phyloP scores from a whole-genome alignment of 345 rosid species.

The Hirschfeldia incana region DNA sequence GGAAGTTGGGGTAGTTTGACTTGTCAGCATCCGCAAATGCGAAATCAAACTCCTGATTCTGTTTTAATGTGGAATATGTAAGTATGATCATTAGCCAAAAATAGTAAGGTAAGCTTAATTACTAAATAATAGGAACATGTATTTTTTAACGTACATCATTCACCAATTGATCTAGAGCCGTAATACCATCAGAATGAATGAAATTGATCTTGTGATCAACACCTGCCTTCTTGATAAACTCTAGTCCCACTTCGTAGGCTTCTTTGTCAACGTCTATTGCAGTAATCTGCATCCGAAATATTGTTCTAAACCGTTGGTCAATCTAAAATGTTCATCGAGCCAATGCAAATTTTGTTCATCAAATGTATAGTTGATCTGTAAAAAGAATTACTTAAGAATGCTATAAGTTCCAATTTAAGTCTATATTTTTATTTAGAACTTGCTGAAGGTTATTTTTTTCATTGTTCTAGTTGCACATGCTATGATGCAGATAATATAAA shows the following conservation, averaged over 20 bases:
- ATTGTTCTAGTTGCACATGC: not conserved
- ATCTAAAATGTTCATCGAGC: not conserved
- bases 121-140: conserved; percentile 16
- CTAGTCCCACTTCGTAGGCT: not conserved
- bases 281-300: not conserved
- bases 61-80: not conserved
- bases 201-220: not conserved
- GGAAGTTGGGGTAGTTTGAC: conserved; percentile 33
- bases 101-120: not conserved
- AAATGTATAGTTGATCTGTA: not conserved
- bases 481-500: not conserved
- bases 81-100: not conserved
- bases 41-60: conserved; percentile 45
- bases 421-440: not conserved
- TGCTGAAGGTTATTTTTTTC: not conserved
- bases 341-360: not conserved
- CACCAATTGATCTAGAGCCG: not conserved
- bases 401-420: not conserved
- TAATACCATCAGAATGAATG: not conserved
- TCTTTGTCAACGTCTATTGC: not conserved
- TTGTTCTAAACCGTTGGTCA: not conserved
- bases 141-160: not conserved
- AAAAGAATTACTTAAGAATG: not conserved
- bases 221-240: not conserved
- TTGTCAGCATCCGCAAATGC: conserved; percentile 65